Evolutionary conservation across 768 basidiomycete genomes (phyloP).

Genomic region (Coprinellus micaceus): DNA sequence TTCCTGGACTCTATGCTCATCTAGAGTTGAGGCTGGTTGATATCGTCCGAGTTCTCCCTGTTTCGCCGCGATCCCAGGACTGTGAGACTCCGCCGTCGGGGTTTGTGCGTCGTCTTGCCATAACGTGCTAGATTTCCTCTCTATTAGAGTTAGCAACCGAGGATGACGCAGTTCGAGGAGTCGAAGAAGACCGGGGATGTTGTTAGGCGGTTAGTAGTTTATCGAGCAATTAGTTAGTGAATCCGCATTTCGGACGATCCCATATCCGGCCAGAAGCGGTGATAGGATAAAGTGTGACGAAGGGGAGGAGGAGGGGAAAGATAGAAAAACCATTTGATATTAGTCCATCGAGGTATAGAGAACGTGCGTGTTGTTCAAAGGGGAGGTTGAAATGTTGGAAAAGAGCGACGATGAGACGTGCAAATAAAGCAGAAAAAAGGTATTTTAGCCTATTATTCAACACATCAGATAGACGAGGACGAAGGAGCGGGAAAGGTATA

Average conservation of each 20-base stretch:
- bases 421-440: constrained; percentile 54
- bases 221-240: too few species aligned
- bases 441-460: constrained; percentile 76
- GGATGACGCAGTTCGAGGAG: too few species aligned
- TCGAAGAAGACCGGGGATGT: too few species aligned
- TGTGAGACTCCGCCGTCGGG: background rate
- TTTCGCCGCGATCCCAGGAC: constrained; percentile 8
- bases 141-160: too few species aligned
- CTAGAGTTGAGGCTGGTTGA: background rate
- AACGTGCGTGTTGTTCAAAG: constrained; percentile 18
- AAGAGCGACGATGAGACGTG: constrained; percentile 37
- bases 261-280: too few species aligned
- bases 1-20: background rate
- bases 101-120: too few species aligned
- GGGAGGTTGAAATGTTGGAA: constrained; percentile 29
- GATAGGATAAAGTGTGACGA: too few species aligned
- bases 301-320: too few species aligned
- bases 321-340: background rate
- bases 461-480: constrained; percentile 13
- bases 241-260: too few species aligned
- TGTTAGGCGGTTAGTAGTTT: too few species aligned
- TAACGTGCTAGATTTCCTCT: too few species aligned
- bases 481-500: constrained; percentile 5
- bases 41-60: background rate
- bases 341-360: background rate